Conservation (phyloP, 2,329 filamentous ascomycete genomes). For the Blastomyces percursus region DNA sequence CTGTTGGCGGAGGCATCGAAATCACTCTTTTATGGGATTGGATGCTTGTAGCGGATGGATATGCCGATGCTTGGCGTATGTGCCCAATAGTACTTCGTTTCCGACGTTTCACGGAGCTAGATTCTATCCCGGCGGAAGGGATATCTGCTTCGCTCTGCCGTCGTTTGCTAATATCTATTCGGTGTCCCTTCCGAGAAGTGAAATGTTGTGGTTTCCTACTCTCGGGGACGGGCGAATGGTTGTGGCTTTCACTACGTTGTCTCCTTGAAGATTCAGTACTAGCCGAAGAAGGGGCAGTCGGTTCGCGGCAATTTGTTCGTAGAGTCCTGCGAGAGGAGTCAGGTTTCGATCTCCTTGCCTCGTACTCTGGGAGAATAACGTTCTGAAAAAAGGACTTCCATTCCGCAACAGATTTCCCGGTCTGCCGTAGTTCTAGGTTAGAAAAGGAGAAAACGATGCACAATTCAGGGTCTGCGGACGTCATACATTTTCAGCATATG, state of each 20-base stretch:
- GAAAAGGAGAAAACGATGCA: background rate
- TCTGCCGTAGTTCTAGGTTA: background rate
- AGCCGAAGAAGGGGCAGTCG: background rate
- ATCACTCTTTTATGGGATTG: background rate
- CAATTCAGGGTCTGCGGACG: background rate
- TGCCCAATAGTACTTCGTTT: constrained; percentile 10
- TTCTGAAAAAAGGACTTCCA: constrained; percentile 15
- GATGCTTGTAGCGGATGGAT: constrained; percentile 6
- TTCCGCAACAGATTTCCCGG: constrained; percentile 10
- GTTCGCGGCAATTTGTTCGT: background rate
- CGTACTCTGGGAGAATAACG: constrained; percentile 16
- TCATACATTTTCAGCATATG: constrained; percentile 16
- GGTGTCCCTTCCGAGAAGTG: background rate
- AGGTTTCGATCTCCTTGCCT: constrained; percentile 3
- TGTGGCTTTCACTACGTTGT: background rate
- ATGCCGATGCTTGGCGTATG: constrained; percentile 1
- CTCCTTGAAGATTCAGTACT: background rate
- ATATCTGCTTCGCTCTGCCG: constrained; percentile 2
- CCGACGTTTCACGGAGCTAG: background rate
- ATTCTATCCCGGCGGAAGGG: background rate
- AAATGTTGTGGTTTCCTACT: background rate
- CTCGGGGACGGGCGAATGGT: background rate
- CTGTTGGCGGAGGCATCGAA: background rate
- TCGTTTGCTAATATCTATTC: constrained; percentile 3
- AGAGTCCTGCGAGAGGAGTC: background rate